Conservation (phyloP, 768 basidiomycete species). For the Krasilnikovozyma curviuscula region DNA sequence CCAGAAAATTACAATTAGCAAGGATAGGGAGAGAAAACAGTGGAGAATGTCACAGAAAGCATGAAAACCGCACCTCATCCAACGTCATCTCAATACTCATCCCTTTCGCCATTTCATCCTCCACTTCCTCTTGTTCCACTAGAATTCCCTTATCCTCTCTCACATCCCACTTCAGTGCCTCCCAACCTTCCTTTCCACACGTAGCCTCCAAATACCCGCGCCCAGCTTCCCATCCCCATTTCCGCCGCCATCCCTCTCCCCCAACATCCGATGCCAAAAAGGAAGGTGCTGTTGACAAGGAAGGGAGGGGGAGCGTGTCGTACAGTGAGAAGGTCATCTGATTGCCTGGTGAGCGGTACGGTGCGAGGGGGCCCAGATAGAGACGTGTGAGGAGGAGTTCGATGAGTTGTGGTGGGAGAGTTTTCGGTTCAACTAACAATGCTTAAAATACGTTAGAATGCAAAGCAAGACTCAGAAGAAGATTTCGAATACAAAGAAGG, state of each 20-base stretch:
- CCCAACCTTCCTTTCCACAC: neutral
- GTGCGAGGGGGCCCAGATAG: conserved; percentile 2
- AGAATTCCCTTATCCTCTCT: neutral
- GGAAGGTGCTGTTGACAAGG: neutral
- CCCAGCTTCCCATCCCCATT: conserved; percentile 4
- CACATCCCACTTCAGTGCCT: neutral
- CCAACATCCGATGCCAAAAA: neutral
- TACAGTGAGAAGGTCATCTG: conserved; percentile 2
- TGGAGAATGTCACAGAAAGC: neutral
- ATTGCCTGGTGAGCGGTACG: conserved; percentile 2
- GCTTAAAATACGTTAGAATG: too few relatives aligned
- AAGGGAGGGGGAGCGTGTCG: conserved; percentile 2
- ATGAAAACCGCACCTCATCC: neutral
- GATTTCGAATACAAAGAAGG: neutral
- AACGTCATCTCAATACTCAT: neutral
- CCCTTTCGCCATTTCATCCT: neutral
- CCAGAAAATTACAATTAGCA: too few relatives aligned
- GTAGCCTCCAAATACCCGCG: too few relatives aligned
- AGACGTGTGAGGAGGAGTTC: conserved; percentile 1
- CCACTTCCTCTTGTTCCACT: neutral
- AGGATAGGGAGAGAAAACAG: neutral
- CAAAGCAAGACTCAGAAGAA: neutral
- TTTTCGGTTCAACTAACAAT: too few relatives aligned
- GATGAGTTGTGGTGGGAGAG: neutral
- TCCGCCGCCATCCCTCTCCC: neutral